Base-by-base conservation (phyloP, 257 asterid genomes). In the Perilla frutescens region DNA sequence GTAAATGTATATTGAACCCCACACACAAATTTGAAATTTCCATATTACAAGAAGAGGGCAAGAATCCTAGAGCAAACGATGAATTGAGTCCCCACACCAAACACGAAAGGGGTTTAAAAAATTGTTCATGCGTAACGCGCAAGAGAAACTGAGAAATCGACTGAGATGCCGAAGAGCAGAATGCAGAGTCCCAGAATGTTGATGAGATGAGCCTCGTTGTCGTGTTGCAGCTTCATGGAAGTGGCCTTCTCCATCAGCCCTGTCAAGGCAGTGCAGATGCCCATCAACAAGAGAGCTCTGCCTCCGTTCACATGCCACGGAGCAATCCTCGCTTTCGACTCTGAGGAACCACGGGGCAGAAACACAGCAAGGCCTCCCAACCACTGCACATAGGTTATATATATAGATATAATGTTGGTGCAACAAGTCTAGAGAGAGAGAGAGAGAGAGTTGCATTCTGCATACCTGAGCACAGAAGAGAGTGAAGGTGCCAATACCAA, bases 221-320 rank as follows among this genome's bases (percentile, higher is more conserved):
- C 73, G 34, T 68, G 64, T 36, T 77, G 66, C 31, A 76, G 80
- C 57, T 66, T 60, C 81, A 86, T 36, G 45, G 73, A 63, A 1
- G 91, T 77, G 2, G 44, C 80, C 73, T 85, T 92, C 86, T 90
- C 76, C 97, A 87, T 90, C 54, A 92, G 65, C 45, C 97, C 97
- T 0, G 96, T 90, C 74, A 81, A 47, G 1, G 96, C 96, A 0
- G 96, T 66, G 32, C 87, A 79, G 68, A 90, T 88, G 67, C 91
- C 87, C 97, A 92, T 90, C 60, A 82, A 88, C 6, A 87, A 31
- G 0, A 90, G 83, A 29, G 83, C 87, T 68, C 92, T 76, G 0
- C 96, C 96, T 5, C 78, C 80, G 9, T 68, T 75, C 31, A 88
- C 53, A 63, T 92, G 97, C 93, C 90, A 88, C 4, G 91, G 90